phyloP scores from a whole-genome alignment of 768 basidiomycete genomes.

The Tylopilus rubrobrunneus region DNA sequence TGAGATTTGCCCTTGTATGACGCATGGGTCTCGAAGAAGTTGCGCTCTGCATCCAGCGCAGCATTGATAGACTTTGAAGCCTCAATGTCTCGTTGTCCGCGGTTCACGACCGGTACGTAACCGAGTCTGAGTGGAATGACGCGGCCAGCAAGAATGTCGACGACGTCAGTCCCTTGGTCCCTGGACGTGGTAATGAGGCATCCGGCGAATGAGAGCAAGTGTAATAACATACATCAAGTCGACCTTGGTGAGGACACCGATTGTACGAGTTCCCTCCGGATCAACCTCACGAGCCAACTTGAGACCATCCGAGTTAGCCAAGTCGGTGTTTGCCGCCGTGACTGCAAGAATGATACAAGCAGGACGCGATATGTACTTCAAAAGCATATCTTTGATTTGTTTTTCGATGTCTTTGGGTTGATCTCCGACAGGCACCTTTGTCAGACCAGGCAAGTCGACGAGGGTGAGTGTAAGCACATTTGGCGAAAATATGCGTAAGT shows the following conservation, averaged over 20 bases:
- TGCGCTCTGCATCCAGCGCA: conserved; percentile 85
- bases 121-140: conserved; percentile 95
- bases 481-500: conserved; percentile 94
- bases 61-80: conserved; percentile 74
- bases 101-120: conserved; percentile 98
- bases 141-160: conserved; percentile 96
- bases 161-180: conserved; percentile 97
- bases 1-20: conserved; percentile 93
- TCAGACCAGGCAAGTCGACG: conserved; percentile 95
- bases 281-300: conserved; percentile 97
- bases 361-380: conserved; percentile 93
- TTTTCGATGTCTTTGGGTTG: conserved; percentile 97
- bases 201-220: neutral
- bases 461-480: conserved; percentile 96
- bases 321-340: conserved; percentile 91
- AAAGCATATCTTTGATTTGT: conserved; percentile 94
- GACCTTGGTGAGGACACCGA: conserved; percentile 97
- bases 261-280: conserved; percentile 93
- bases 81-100: conserved; percentile 97
- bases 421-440: conserved; percentile 92
- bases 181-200: conserved; percentile 37
- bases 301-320: conserved; percentile 97
- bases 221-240: conserved; percentile 81
- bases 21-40: conserved; percentile 92
- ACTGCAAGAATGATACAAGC: conserved; percentile 97